phyloP scores from a whole-genome alignment of 1,284 basidiomycete genomes.

The Apiotrichum akiyoshidainum region DNA sequence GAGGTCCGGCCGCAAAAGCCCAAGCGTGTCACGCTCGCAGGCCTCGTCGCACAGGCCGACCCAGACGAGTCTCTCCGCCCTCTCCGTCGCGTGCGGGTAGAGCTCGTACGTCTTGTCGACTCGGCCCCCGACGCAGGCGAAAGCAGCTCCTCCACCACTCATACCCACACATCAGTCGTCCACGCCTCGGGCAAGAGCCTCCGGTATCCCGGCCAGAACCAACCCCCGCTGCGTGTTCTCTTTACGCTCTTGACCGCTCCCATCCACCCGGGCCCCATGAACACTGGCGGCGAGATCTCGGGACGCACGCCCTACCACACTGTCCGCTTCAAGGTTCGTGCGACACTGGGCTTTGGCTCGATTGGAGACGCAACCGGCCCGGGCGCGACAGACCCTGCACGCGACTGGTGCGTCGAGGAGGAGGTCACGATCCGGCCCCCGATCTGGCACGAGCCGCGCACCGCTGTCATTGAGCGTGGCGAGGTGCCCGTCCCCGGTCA shows the following conservation, averaged over 20 bases:
- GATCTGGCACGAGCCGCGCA: slow-evolving; percentile 36
- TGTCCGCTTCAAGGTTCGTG: slow-evolving; percentile 40
- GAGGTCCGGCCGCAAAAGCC: slow-evolving; percentile 36
- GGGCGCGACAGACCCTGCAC: slow-evolving; percentile 2
- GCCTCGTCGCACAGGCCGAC: slow-evolving; percentile 31
- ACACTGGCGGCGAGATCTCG: slow-evolving; percentile 44
- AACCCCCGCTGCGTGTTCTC: slow-evolving; percentile 44
- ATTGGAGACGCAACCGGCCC: slow-evolving; percentile 17
- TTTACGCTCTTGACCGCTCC: slow-evolving; percentile 45
- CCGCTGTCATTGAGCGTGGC: slow-evolving; percentile 35
- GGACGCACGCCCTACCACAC: slow-evolving; percentile 36
- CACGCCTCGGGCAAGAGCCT: slow-evolving; percentile 48
- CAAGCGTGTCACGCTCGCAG: slow-evolving; percentile 33
- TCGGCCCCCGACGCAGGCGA: slow-evolving; percentile 7
- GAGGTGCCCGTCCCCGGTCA: slow-evolving; percentile 18
- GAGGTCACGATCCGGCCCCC: slow-evolving; percentile 33
- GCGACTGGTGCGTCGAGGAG: slow-evolving; percentile 35
- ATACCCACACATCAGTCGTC: slow-evolving; percentile 17
- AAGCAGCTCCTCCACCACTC: slow-evolving; percentile 10
- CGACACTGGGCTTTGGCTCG: slow-evolving; percentile 42
- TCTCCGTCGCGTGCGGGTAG: slow-evolving; percentile 43
- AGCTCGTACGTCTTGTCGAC: slow-evolving; percentile 37
- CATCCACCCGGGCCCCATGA: slow-evolving; percentile 21
- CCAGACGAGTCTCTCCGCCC: slow-evolving; percentile 35
- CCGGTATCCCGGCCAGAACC: slow-evolving; percentile 40